Evolutionary conservation across 2,329 filamentous ascomycete species (phyloP).

Genomic region (Diaporthe aspalathi): DNA sequence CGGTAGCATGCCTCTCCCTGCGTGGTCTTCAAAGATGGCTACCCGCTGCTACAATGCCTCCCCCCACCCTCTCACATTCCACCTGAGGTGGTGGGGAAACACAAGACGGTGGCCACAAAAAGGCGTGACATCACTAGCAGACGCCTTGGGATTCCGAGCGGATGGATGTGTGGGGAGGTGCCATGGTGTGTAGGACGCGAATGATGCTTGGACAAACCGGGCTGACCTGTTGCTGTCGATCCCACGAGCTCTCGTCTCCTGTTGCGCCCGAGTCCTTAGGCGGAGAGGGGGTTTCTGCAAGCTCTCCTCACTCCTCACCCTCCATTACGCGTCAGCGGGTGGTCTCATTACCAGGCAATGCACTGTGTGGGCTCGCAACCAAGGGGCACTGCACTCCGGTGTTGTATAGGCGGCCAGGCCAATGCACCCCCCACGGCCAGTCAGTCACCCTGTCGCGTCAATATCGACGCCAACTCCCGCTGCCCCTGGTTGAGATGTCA

Average conservation of each 20-base stretch:
- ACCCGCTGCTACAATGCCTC: no score
- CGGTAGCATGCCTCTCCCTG: no score
- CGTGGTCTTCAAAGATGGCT: neutral
- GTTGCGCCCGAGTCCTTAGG: no score
- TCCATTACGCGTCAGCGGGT: constrained; percentile 18
- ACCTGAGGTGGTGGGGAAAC: neutral
- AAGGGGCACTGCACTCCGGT: neutral
- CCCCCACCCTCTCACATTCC: neutral
- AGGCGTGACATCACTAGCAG: neutral
- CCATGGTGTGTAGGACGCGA: constrained; percentile 32
- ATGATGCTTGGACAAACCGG: constrained; percentile 17
- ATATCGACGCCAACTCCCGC: neutral
- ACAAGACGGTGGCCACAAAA: constrained; percentile 6
- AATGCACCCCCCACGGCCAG: constrained; percentile 10
- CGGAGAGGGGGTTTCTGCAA: no score
- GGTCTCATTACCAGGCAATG: neutral
- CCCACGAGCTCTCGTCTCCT: neutral
- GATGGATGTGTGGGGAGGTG: constrained; percentile 29
- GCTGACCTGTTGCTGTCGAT: constrained; percentile 26
- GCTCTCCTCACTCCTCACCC: no score
- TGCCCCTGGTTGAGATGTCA: neutral
- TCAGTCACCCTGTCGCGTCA: neutral
- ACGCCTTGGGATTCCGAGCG: constrained; percentile 13
- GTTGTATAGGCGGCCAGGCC: constrained; percentile 2
- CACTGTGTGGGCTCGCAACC: constrained; percentile 14